Evolutionary conservation across 352 stramenopile genomes (phyloP), one percentile per base, ranked within the genome.

Genomic region (Thraustochytrium striatum): DNA sequence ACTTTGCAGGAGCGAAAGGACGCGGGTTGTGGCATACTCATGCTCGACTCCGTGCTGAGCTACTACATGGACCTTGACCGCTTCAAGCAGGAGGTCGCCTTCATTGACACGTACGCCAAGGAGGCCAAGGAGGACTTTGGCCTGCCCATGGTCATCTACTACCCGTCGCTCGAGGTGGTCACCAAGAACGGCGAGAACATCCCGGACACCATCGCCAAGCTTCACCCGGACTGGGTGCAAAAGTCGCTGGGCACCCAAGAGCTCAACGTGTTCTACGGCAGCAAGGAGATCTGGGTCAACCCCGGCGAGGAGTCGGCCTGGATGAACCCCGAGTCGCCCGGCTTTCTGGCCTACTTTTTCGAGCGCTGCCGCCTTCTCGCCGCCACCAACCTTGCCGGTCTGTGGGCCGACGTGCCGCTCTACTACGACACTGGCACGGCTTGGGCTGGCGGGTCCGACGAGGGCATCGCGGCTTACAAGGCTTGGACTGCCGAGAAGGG

Each of bases 131-230:
- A 79, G 36, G 52, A 11, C 0, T 16, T 69, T 11, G 69, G 69
- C 9, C 35, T 79, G 16, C 72, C 52, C n/a, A 57, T 35, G 35
- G 55, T 79, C n/a, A 52, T 79, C 3, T 79, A 79, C 69, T 79
- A 55, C 30, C 69, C 69, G 28, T 55, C 57, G 28, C 69, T 79
- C 30, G 69, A 79, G 39, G 39, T 79, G 21, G 55, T 79, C n/a
- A 69, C 69, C 19, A 39, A 52, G 19, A 79, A 79, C 55, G 69
- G 47, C n/a, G 35, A 44, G 21, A 79, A 79, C 38, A 47, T 52
- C 28, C 28, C 52, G 28, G 52, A 79, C 47, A 79, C 52, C 25
- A 33, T 36, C 69, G 69, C 50, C 1, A 69, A 69, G 9, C 25
- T 30, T 2, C 44, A 69, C 35, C 50, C 38, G 25, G 69, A 79